Percentiles rank a stretch among this genome's conserved stretches.
Conservation (phyloP, 202 grass and related monocot species). For the Setaria italica region DNA sequence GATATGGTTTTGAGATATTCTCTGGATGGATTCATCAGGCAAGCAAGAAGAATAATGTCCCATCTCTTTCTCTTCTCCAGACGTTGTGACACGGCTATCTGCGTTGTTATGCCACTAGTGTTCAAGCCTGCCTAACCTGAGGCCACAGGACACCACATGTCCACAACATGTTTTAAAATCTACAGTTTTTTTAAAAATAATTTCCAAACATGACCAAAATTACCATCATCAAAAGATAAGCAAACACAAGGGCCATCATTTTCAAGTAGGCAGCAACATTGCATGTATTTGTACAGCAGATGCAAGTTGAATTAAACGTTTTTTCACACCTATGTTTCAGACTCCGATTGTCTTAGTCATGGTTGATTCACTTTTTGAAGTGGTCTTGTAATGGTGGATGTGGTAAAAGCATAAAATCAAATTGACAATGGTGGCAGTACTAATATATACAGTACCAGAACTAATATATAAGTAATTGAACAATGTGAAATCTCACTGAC, state of each 20-base stretch:
- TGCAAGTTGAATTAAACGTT: constrained; percentile 9
- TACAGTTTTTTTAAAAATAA: neutral
- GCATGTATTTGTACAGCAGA: neutral
- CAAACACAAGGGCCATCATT: neutral
- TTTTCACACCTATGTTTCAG: constrained; percentile 5
- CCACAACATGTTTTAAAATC: neutral
- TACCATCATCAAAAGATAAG: neutral
- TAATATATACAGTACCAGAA: neutral
- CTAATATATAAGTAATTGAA: neutral
- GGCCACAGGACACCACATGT: neutral
- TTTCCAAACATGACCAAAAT: neutral
- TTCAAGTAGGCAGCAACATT: neutral
- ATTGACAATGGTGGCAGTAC: neutral
- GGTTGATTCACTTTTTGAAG: neutral
- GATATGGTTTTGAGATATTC: neutral
- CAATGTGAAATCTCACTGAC: neutral
- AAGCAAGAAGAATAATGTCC: neutral
- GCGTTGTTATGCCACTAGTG: neutral
- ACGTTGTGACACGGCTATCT: neutral
- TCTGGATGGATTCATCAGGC: no score
- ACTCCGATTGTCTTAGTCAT: neutral
- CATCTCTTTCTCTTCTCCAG: neutral
- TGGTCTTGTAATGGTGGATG: neutral
- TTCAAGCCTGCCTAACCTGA: neutral
- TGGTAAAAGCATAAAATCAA: neutral